Evolutionary conservation across 2,329 filamentous ascomycete genomes (phyloP).

Genomic region (Aspergillus alliaceus): DNA sequence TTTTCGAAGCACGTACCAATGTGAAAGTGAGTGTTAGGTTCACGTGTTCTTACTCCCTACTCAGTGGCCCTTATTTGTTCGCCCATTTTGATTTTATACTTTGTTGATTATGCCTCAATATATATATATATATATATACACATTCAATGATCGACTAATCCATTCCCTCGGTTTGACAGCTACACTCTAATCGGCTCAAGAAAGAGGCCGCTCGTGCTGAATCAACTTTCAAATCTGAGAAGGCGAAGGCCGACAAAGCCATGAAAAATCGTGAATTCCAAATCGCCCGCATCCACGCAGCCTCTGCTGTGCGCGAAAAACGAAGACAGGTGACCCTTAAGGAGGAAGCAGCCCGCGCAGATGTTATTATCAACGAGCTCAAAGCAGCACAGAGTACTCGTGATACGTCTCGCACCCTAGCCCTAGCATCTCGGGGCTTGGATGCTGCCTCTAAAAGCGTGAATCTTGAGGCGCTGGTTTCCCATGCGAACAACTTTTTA

Average conservation of each 20-base stretch:
- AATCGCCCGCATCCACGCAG: slow-evolving; percentile 51
- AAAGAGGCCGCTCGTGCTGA: slow-evolving; percentile 49
- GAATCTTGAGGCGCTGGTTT: slow-evolving; percentile 45
- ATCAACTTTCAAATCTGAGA: slow-evolving; percentile 48
- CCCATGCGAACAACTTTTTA: slow-evolving; percentile 45
- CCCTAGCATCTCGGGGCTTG: slow-evolving; percentile 45
- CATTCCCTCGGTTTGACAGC: slow-evolving; percentile 23
- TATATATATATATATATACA: no score
- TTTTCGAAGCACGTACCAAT: slow-evolving; percentile 45
- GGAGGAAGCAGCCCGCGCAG: slow-evolving; percentile 47
- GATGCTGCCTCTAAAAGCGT: slow-evolving; percentile 47
- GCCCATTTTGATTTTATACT: no score
- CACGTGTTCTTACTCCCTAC: neutral
- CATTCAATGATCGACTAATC: neutral
- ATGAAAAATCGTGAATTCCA: slow-evolving; percentile 51
- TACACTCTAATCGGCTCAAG: slow-evolving; percentile 50
- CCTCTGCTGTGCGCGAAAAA: slow-evolving; percentile 48
- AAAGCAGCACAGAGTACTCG: slow-evolving; percentile 50
- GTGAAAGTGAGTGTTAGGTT: slow-evolving; percentile 36
- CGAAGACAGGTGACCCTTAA: slow-evolving; percentile 47
- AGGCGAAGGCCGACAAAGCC: slow-evolving; percentile 49
- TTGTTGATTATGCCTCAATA: neutral
- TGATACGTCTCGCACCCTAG: slow-evolving; percentile 46
- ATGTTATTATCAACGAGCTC: slow-evolving; percentile 51
- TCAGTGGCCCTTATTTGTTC: neutral